Base-by-base conservation (phyloP, 192 early-diverging fungal species). In the Gaertneriomyces semiglobifer region DNA sequence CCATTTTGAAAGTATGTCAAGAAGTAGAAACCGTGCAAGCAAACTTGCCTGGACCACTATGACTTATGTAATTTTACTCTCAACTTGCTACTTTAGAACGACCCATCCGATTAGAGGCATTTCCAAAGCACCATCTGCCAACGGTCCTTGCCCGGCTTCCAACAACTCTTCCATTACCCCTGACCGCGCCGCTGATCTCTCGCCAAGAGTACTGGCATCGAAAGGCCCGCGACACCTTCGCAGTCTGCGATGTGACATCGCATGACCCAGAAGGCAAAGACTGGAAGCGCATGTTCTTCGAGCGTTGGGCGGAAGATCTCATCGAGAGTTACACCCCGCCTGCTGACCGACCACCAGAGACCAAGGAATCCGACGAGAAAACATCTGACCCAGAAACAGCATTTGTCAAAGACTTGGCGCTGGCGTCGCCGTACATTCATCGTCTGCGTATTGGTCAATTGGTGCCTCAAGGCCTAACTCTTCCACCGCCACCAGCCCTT, bases 221-320 rank as follows among this genome's bases (percentile, higher is more conserved):
- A 3, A 62, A 75, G 10, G 55, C 76, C 11, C 38, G 58, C 12
- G 65, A 64, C 3, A 74, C 63, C 19, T 84, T 81, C 68, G 72
- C 74, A 47, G 58, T 67, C 42, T 71, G 74, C 55, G 65, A 76
- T 53, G 47, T 69, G 3, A 38, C 57, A 5, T 63, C 52, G 14
- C 70, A 76, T 53, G 25, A 33, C 25, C 25, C 25, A 33, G 25
- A 33, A 33, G 79, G 75, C 11, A 70, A 66, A 4, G 71, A 66
- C 7, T 84, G 82, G 82, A 81, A 81, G 52, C 69, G 72, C 2
- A 59, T 81, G 16, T 84, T 80, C 53, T 84, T 81, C 57, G 82
- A 84, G 65, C 40, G 68, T 12, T 69, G 78, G 57, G 48, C 79
- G 3, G 74, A 68, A 39, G 61, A 70, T n/a, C 14, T 74, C 5